Evolutionary conservation across 768 basidiomycete genomes (phyloP).

Genomic region (Rhodosporidiobolus odoratus): DNA sequence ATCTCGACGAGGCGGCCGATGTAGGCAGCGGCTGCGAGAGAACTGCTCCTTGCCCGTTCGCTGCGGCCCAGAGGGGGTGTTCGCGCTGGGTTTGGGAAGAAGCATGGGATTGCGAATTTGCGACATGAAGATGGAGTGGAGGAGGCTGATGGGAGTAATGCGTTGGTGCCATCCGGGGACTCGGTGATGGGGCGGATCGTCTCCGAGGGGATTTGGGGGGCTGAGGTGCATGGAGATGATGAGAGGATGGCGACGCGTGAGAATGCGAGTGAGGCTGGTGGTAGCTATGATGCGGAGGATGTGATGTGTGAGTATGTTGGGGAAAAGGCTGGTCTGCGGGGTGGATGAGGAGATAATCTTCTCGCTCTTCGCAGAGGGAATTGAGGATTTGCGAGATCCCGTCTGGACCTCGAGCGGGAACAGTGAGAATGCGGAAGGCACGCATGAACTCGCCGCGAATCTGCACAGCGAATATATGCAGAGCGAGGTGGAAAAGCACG

Average conservation of each 20-base stretch:
- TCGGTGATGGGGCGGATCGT: constrained; percentile 21
- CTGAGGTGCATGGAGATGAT: neutral
- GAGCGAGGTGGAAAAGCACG: neutral
- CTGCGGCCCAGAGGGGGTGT: neutral
- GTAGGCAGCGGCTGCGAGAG: neutral
- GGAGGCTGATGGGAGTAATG: constrained; percentile 6
- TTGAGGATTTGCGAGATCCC: constrained; percentile 52
- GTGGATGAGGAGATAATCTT: constrained; percentile 49
- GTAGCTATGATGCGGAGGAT: no score
- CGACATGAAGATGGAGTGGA: neutral
- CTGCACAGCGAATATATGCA: constrained; percentile 49
- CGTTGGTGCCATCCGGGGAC: constrained; percentile 1
- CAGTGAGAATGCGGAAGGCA: constrained; percentile 69
- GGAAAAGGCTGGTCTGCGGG: constrained; percentile 14
- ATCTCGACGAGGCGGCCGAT: no score
- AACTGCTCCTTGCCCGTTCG: neutral
- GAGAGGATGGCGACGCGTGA: neutral
- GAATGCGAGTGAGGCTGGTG: neutral
- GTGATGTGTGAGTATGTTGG: no score
- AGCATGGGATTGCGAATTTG: no score
- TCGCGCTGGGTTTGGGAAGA: neutral
- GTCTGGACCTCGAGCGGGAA: constrained; percentile 72
- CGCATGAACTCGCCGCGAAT: constrained; percentile 99
- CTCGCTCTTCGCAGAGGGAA: constrained; percentile 85
- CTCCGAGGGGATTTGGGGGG: constrained; percentile 24